phyloP scores from a whole-genome alignment of 805 yeast species.

The Pichia exigua region DNA sequence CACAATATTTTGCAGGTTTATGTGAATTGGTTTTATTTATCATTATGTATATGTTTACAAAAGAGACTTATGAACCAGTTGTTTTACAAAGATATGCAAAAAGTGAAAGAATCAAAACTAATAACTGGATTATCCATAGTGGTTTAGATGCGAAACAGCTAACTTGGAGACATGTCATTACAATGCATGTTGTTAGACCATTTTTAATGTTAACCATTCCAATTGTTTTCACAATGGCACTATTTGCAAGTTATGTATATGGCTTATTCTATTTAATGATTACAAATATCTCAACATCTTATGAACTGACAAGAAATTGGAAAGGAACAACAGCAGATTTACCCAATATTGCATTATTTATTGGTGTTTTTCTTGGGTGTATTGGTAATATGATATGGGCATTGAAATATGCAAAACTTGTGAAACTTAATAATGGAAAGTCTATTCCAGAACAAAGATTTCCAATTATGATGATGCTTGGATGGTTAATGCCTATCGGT shows the following conservation, averaged over 20 bases:
- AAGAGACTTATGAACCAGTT: slow-evolving; percentile 36
- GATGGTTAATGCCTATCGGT: slow-evolving; percentile 52
- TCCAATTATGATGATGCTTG: slow-evolving; percentile 44
- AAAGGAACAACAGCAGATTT: slow-evolving; percentile 27
- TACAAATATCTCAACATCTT: slow-evolving; percentile 37
- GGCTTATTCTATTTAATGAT: slow-evolving; percentile 39
- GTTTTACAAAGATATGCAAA: slow-evolving; percentile 23
- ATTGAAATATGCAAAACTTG: slow-evolving; percentile 10
- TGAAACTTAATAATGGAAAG: slow-evolving; percentile 30
- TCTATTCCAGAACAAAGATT: slow-evolving; percentile 56
- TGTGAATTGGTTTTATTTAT: slow-evolving; percentile 29
- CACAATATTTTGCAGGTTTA: slow-evolving; percentile 43
- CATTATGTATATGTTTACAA: slow-evolving; percentile 26
- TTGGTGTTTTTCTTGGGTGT: slow-evolving; percentile 32
- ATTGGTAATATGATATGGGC: slow-evolving; percentile 27
- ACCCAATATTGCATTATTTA: slow-evolving; percentile 30
- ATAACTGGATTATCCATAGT: slow-evolving; percentile 28
- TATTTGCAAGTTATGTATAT: slow-evolving; percentile 43
- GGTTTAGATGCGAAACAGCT: slow-evolving; percentile 20
- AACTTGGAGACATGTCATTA: slow-evolving; percentile 18
- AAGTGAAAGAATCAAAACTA: slow-evolving; percentile 19
- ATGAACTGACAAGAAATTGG: slow-evolving; percentile 24
- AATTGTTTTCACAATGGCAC: slow-evolving; percentile 34
- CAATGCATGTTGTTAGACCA: slow-evolving; percentile 31
- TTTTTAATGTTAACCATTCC: slow-evolving; percentile 33